These are phyloP conservation scores for Ceratobasidium theobromae DNA, from an alignment of 1,284 basidiomycete genomes.

Conservation along the genomic window DNA sequence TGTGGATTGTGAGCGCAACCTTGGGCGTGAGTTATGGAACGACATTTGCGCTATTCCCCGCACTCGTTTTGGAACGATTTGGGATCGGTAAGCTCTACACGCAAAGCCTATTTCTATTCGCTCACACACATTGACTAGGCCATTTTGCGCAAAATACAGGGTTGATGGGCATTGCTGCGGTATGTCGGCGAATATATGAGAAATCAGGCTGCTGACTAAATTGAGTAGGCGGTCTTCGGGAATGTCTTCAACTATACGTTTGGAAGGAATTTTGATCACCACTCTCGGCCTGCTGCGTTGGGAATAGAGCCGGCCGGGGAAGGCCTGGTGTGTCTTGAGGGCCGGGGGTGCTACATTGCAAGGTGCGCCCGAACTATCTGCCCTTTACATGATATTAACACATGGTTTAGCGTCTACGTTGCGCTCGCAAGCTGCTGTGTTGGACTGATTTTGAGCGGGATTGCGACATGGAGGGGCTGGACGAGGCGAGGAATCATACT, in stretches of 20 bases:
- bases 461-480: conserved; percentile 28
- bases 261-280: conserved; percentile 74
- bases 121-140: background rate
- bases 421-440: conserved; percentile 6
- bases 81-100: conserved; percentile 64
- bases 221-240: conserved; percentile 21
- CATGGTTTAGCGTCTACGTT: conserved; percentile 4
- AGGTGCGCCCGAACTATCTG: conserved; percentile 4
- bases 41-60: conserved; percentile 77
- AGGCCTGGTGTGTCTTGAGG: conserved; percentile 34
- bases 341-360: conserved; percentile 33
- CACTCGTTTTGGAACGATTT: conserved; percentile 83
- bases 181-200: conserved; percentile 55
- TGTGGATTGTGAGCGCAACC: conserved; percentile 76
- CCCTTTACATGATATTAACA: background rate
- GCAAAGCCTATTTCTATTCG: background rate
- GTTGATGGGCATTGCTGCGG: conserved; percentile 71
- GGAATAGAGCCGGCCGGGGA: background rate
- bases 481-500: background rate
- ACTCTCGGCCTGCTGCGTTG: conserved; percentile 46
- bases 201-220: background rate
- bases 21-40: conserved; percentile 77
- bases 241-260: conserved; percentile 86
- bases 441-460: conserved; percentile 5
- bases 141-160: conserved; percentile 88